Evolutionary conservation across 306 rosid genomes (phyloP), one percentile per base, ranked within the genome.

Genomic region (Trifolium dubium): DNA sequence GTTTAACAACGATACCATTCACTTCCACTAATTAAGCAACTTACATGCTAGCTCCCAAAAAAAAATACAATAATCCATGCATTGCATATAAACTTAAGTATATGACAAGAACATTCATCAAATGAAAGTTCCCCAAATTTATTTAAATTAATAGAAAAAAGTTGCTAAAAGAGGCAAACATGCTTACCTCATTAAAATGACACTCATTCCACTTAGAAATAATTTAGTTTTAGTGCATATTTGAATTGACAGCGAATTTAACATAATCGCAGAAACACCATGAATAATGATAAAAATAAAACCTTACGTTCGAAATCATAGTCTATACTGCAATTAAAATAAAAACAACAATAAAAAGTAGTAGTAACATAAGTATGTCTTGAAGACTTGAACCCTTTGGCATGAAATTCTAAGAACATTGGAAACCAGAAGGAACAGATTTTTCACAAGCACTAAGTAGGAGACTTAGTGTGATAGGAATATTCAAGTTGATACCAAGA

Each of bases 361-460:
- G 37, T 28, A 19, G 43, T 37, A 34, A 53, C 30, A 53, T 53
- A 18, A 51, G 14, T 43, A 15, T 50, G 39, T 7, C 39, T 35
- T 37, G 40, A 37, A 37, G 39, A 2, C 39, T 35, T 37, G 40
- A 37, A 37, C 12, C 12, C 15, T 47, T 15, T 55, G 47, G 58
- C 31, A 46, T 23, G 29, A 68, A 41, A 74, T 3, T 60, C 83
- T 50, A 84, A 23, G 68, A 44, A 73, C 98, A 93, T 46, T 82
- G 74, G 80, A 81, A 93, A 13, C 92, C 96, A 31, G 85, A 1
- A 39, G 98, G 98, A 55, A 89, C 44, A 12, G 87, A 12, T 69
- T 89, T 90, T 53, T 89, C 63, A 85, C 97, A 93, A 58, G 97
- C 89, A 76, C 89, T 86, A 10, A 89, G 17, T 35, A 93, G 58